Evolutionary conservation across 352 stramenopile species (phyloP), one percentile per base, ranked within the genome.

Genomic region (Aphanomyces astaci): DNA sequence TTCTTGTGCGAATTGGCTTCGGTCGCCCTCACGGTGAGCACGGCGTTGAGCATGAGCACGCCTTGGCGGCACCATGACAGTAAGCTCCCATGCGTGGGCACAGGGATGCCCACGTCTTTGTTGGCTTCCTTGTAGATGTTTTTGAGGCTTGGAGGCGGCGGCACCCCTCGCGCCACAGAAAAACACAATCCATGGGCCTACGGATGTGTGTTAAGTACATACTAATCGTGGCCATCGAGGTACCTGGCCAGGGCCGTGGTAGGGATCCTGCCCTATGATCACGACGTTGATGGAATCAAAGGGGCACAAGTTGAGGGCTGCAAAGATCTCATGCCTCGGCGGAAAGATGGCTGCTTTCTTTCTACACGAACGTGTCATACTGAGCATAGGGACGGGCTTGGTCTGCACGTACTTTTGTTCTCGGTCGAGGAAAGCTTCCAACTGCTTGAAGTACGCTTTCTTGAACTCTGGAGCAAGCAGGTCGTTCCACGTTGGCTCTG

Each of bases 81-180:
- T 31, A 99, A 82, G 69, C 91, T 94, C 17, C 96, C 96, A 81
- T 98, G 92, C 4, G 60, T 74, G 11, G 94, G 95, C 17, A 75
- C 78, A 19, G 64, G 46, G 70, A 96, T 89, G 45, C 75, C 71
- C 10, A 95, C 77, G 72, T 98, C 90, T 3, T 55, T 75, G 40
- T 87, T 78, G 13, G 92, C 81, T 75, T 99, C 97, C 72, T 98
- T 99, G 78, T 97, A 98, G 64, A 99, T 99, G 77, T 99, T 99
- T 48, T 87, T 85, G 32, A 99, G 80, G 36, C 90, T 98, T 3
- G 97, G 97, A 19, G 97, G 97, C 15, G 88, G 78, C 31, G 71
- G 71, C 0, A 99, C 73, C 11, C 94, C 96, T 22, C 84, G 79
- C 51, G 84, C 77, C 39, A 99, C 97, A 2, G 89, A 97, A 75